These are phyloP conservation scores for Cryptococcus wingfieldii DNA, from an alignment of 1,284 basidiomycete genomes.

Conservation along the genomic window DNA sequence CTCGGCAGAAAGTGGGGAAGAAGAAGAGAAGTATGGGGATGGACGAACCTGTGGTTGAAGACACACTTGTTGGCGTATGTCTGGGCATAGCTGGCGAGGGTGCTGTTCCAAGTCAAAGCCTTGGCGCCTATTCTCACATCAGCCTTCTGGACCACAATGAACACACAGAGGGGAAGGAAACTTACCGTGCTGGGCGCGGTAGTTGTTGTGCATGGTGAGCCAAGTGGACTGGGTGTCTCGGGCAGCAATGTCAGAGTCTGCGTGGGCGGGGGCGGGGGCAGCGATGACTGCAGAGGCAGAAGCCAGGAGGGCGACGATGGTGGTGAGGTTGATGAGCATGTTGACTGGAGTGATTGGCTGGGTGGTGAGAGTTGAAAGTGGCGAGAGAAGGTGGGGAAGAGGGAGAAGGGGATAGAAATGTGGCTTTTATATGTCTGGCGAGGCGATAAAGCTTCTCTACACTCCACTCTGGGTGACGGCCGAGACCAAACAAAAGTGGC, in stretches of 20 bases:
- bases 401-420: not conserved
- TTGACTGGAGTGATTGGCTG: too few species aligned
- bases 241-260: too few species aligned
- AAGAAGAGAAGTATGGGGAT: too few species aligned
- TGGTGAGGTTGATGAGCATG: too few species aligned
- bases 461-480: too few species aligned
- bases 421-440: too few species aligned
- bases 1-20: too few species aligned
- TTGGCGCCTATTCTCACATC: constrained; percentile 13
- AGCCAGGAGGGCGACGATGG: not conserved
- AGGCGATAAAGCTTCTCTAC: too few species aligned
- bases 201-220: constrained; percentile 35
- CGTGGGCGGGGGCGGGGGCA: too few species aligned
- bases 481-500: too few species aligned
- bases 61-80: constrained; percentile 17
- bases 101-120: constrained; percentile 21
- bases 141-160: not conserved
- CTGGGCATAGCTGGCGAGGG: constrained; percentile 19
- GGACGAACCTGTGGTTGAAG: constrained; percentile 23
- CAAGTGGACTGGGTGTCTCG: constrained; percentile 1
- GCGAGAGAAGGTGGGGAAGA: not conserved
- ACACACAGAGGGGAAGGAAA: not conserved
- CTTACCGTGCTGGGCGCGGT: constrained; percentile 33
- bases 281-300: not conserved
- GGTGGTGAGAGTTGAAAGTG: too few species aligned